These are phyloP conservation scores for Gillenia trifoliata DNA, from an alignment of 306 rosid species.

Conservation along the genomic window DNA sequence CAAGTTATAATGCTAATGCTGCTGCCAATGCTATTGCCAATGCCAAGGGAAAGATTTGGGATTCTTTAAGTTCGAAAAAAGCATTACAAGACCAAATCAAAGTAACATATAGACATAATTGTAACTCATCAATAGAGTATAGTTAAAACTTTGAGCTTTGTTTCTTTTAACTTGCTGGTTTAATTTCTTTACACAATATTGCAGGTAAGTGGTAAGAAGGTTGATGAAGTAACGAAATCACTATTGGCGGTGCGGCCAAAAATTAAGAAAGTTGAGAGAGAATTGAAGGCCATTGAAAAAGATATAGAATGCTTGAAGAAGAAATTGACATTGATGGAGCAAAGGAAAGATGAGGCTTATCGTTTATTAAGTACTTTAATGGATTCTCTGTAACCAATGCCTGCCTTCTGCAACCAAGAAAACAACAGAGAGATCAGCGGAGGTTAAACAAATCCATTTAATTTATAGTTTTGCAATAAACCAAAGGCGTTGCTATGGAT, in stretches of 20 bases:
- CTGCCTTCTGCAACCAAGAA: no score
- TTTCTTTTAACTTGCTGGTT: not conserved
- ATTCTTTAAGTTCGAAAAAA: not conserved
- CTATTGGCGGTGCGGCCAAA: no score
- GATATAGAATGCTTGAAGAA: no score
- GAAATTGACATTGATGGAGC: no score
- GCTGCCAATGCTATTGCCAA: not conserved
- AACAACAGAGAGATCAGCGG: no score
- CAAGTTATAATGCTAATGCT: not conserved
- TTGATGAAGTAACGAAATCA: no score
- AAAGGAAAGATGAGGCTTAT: not conserved
- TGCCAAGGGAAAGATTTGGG: not conserved
- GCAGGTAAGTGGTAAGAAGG: no score
- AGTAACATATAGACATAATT: not conserved
- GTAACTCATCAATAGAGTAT: not conserved
- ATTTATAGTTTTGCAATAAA: no score
- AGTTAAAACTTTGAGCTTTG: not conserved
- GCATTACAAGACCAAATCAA: not conserved
- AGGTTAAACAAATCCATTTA: no score
- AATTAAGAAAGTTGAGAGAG: no score
- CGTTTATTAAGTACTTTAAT: no score
- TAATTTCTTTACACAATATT: not conserved
- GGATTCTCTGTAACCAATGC: no score
- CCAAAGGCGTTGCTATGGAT: not conserved
- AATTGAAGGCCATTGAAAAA: not conserved